Base-by-base conservation (phyloP, 2,329 filamentous ascomycete genomes). In the Plectosphaerella plurivora region DNA sequence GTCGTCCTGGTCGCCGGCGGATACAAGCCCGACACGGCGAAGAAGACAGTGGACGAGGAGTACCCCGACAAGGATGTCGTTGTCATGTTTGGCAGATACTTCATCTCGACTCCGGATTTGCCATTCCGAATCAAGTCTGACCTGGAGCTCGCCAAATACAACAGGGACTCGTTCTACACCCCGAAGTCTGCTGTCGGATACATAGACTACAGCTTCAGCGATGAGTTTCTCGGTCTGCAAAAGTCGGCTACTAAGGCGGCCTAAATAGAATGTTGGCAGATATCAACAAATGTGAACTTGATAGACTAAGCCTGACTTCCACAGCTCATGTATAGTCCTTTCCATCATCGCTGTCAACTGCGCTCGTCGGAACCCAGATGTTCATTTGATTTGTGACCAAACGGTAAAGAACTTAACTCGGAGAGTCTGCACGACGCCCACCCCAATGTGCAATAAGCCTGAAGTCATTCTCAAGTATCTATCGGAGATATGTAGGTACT, bases 1-100 rank as follows among this genome's bases (percentile, higher is more conserved):
- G 18, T 20, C 15, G 28, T 73, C 0, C 57, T 74, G 0, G 50
- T 73, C n/a, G 69, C 70, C 0, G 71, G 71, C 0, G 69, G 70
- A 0, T 71, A 67, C 11, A 61, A 52, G 1, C 28, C 61, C 1
- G 54, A 58, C 0, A 54, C 54, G 0, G 70, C 69, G 1, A 42
- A 41, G 45, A 55, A 20, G 1, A 52, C 66, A 0, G 68, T 71
- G 0, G 64, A 73, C n/a, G 49, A 61, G 7, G 55, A 63, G 7
- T 60, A 66, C 25, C n/a, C 45, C 53, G 53, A 51, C 22, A 59
- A 68, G 6, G 61, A 70, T 1, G 61, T 73, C 3, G 56, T 68
- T 5, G 62, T 71, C 1, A 59, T 66, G 28, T 70, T 70, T 53
- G 68, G 67, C 0, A 57, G 68, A 1, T 53, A 60, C 16, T 70